These are phyloP conservation scores for Trichoderma sp. DNA, from an alignment of 2,329 filamentous ascomycete species.

Conservation along the genomic window DNA sequence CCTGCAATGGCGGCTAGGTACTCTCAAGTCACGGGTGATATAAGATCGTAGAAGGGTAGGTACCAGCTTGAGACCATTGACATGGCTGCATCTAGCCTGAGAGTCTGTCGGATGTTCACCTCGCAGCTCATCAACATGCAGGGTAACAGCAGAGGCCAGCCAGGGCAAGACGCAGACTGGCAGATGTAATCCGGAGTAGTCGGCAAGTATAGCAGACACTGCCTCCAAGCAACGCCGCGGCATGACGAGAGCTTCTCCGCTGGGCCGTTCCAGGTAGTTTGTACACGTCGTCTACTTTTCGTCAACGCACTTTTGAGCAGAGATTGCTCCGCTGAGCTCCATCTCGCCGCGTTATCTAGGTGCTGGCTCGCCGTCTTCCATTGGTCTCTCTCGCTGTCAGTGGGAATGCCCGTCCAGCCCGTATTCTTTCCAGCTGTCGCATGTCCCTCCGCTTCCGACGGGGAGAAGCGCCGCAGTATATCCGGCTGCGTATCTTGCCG, in stretches of 20 bases:
- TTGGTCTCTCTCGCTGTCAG: constrained; percentile 15
- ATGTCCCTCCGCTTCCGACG: constrained; percentile 6
- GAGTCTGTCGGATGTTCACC: constrained; percentile 2
- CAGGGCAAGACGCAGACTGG: too few relatives aligned
- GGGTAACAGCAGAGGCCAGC: background rate
- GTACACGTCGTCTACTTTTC: background rate
- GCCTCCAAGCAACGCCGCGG: background rate
- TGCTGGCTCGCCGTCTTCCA: constrained; percentile 1
- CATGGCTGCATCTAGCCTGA: constrained; percentile 4
- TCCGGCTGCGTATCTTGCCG: constrained; percentile 17
- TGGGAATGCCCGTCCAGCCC: constrained; percentile 9
- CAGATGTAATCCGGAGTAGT: constrained; percentile 11
- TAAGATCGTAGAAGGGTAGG: too few relatives aligned
- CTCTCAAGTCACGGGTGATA: too few relatives aligned
- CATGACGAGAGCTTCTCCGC: constrained; percentile 3
- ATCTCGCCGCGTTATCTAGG: constrained; percentile 25
- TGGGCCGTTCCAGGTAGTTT: background rate
- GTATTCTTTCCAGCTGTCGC: constrained; percentile 15
- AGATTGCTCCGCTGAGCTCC: constrained; percentile 18
- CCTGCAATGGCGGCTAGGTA: too few relatives aligned
- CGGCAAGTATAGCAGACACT: background rate
- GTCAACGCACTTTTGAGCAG: background rate
- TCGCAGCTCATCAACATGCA: constrained; percentile 2
- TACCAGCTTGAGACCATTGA: background rate
- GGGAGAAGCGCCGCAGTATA: constrained; percentile 16